These are phyloP conservation scores for Pseudopithomyces maydicus DNA, from an alignment of 2,329 filamentous ascomycete genomes.

Conservation along the genomic window DNA sequence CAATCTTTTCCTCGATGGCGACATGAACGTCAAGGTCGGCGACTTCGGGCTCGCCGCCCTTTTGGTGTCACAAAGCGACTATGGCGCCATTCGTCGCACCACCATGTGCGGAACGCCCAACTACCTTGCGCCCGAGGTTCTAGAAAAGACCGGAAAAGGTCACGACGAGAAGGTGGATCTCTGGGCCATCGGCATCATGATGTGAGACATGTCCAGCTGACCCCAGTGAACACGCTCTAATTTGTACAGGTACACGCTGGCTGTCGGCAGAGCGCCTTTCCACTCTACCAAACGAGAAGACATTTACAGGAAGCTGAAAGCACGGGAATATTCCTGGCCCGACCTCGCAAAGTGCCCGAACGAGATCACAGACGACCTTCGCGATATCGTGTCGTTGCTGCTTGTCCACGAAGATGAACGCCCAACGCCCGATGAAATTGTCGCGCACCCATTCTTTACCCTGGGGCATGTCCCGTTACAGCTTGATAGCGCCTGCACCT, in stretches of 20 bases:
- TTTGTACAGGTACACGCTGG: constrained; percentile 79
- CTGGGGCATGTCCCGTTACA: constrained; percentile 72
- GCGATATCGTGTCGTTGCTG: constrained; percentile 77
- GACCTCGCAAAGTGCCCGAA: constrained; percentile 67
- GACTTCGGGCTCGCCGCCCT: constrained; percentile 95
- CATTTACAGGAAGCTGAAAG: constrained; percentile 72
- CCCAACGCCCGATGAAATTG: constrained; percentile 76
- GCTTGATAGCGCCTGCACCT: constrained; percentile 53
- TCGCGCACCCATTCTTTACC: constrained; percentile 80
- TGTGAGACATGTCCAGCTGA: constrained; percentile 58
- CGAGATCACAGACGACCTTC: constrained; percentile 75
- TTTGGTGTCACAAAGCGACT: constrained; percentile 88
- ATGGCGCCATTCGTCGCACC: constrained; percentile 77
- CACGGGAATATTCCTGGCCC: constrained; percentile 82
- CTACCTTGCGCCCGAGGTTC: constrained; percentile 95
- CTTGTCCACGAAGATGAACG: constrained; percentile 76
- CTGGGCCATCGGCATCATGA: constrained; percentile 97
- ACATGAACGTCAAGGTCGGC: constrained; percentile 98
- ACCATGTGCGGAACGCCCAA: constrained; percentile 97
- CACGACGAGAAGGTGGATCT: constrained; percentile 98
- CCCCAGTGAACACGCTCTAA: constrained; percentile 28
- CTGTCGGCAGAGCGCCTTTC: constrained; percentile 94
- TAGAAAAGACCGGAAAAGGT: constrained; percentile 91
- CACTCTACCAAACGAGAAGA: constrained; percentile 89
- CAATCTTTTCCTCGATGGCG: constrained; percentile 90